These are phyloP conservation scores for Populus deltoides DNA, from an alignment of 345 rosid genomes.

Conservation along the genomic window DNA sequence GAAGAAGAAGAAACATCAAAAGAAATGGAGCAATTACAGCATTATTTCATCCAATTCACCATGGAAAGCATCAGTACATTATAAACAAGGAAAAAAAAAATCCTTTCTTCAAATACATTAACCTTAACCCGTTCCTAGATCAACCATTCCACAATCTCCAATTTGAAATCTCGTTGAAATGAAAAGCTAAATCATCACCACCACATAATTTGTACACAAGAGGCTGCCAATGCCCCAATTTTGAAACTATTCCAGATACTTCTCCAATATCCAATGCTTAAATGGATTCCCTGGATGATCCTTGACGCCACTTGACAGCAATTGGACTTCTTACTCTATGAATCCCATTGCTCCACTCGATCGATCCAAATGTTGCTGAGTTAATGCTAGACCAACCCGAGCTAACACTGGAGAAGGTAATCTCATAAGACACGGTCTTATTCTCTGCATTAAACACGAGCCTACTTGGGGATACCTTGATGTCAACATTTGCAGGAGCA, in stretches of 20 bases:
- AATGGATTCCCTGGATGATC: conserved; percentile 39
- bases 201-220: conserved; percentile 2
- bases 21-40: background rate
- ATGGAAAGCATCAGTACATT: background rate
- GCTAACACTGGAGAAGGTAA: conserved; percentile 49
- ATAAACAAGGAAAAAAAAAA: background rate
- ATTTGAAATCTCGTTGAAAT: background rate
- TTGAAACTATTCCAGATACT: background rate
- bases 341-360: conserved; percentile 77
- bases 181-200: background rate
- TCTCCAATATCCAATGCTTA: conserved; percentile 9
- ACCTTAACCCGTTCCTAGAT: background rate
- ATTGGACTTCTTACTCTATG: conserved; percentile 71
- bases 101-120: background rate
- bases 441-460: conserved; percentile 58
- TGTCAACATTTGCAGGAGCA: conserved; percentile 53
- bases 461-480: conserved; percentile 56
- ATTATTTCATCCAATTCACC: background rate
- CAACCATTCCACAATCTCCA: background rate
- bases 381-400: conserved; percentile 31
- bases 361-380: conserved; percentile 51
- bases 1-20: background rate
- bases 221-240: background rate
- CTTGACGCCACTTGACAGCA: conserved; percentile 57
- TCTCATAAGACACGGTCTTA: conserved; percentile 48